Evolutionary conservation across 352 stramenopile genomes (phyloP), one percentile per base, ranked within the genome.

Genomic region (Aphanomyces astaci): DNA sequence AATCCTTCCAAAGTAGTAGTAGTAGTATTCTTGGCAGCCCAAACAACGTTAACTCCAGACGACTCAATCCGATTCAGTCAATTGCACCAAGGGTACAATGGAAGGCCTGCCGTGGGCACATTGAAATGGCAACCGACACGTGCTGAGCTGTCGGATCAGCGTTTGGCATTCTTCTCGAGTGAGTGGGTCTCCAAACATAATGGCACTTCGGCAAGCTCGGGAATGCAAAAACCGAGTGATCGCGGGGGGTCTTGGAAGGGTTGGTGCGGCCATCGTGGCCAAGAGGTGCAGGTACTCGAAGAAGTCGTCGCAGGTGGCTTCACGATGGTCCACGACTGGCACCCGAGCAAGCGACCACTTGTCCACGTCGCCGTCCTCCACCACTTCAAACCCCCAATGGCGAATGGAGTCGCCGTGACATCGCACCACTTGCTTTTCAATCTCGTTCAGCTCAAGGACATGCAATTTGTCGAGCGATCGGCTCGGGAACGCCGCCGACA

Each of bases 141-240:
- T 73, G 19, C 86, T 78, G 0, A 97, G 75, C 24, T 81, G 74
- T 19, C 82, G 57, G 9, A 97, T 78, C 27, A 97, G 74, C 0
- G 86, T 66, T 24, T 77, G 64, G 51, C 88, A 96, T 71, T 94
- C 76, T 15, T 73, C 74, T 33, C 84, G 32, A 54, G 81, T 83
- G 28, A 97, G 63, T 32, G 74, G 74, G 63, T 97, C 91, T 17
- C 91, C 91, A 80, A 97, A 97, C 91, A 97, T 97, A 49, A 96
- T 95, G 2, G 89, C 89, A 64, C 91, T 96, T 10, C 91, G 81
- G 45, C 91, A 97, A 10, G 89, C 91, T 45, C 91, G 78, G 11
- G 88, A 97, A 60, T 95, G 84, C 0, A 97, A 64, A 4, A 96
- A 76, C 27, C 85, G 80, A 13, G 85, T 95, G 48, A 97, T 83